Evolutionary conservation across 352 stramenopile species (phyloP).

Genomic region (Phytophthora uliginosa): DNA sequence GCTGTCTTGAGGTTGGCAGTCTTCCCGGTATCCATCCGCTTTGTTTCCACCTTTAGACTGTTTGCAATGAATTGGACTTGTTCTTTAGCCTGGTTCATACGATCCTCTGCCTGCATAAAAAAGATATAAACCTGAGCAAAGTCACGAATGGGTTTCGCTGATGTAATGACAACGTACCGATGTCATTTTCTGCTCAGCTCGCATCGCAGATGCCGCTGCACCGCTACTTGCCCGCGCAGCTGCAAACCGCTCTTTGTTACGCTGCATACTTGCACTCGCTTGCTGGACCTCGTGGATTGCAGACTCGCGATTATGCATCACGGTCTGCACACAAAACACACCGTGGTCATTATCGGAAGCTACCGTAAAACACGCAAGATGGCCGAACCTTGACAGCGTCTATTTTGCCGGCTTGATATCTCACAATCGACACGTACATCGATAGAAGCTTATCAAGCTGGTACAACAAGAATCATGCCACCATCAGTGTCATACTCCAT

Average conservation of each 20-base stretch:
- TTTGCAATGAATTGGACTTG: constrained; percentile 91
- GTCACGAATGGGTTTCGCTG: not conserved
- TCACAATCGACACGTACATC: constrained; percentile 90
- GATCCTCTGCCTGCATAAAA: constrained; percentile 72
- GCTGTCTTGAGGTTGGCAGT: constrained; percentile 83
- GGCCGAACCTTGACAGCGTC: constrained; percentile 83
- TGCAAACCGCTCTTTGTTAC: constrained; percentile 91
- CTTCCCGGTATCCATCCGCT: constrained; percentile 85
- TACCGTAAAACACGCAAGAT: not conserved
- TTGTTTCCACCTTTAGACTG: constrained; percentile 88
- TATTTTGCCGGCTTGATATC: constrained; percentile 89
- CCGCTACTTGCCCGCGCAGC: constrained; percentile 87
- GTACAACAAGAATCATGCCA: constrained; percentile 12
- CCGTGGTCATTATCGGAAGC: constrained; percentile 1
- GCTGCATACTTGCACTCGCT: constrained; percentile 91
- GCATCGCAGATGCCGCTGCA: constrained; percentile 87
- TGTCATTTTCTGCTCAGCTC: constrained; percentile 90
- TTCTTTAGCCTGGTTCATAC: constrained; percentile 89
- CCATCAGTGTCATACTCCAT: not conserved
- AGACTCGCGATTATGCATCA: constrained; percentile 89
- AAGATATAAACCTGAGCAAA: constrained; percentile 1
- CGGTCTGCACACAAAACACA: constrained; percentile 53
- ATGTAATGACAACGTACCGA: constrained; percentile 49
- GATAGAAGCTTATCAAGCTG: constrained; percentile 86
- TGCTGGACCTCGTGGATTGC: constrained; percentile 89